A percentile compares a stretch with the other conserved stretches of the same genome.
Evolutionary conservation across 176 grass and related monocot genomes (phyloP).

Genomic region (Aegilops longissima): DNA sequence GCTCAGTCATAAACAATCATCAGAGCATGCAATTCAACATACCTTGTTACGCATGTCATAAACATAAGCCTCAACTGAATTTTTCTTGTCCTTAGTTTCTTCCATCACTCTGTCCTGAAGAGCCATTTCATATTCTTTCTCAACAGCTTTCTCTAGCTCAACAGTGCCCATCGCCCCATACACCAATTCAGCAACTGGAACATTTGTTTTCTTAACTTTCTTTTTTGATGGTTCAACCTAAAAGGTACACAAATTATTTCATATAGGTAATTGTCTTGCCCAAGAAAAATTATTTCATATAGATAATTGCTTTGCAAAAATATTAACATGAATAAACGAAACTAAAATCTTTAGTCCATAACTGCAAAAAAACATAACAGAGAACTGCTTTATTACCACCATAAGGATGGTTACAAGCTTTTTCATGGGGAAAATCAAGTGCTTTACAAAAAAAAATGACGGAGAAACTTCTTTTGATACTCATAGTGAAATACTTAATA

Average conservation of each 20-base stretch:
- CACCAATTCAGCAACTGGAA: conserved; percentile 68
- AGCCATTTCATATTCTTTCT: conserved; percentile 97
- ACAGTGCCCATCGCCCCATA: conserved; percentile 61
- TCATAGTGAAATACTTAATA: neutral
- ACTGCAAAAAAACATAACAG: neutral
- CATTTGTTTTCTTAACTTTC: conserved; percentile 87
- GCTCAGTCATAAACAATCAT: neutral
- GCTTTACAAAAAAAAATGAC: neutral
- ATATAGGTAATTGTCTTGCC: neutral
- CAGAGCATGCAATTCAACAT: neutral
- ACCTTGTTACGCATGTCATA: conserved; percentile 99
- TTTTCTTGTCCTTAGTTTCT: conserved; percentile 98
- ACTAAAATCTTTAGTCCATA: neutral
- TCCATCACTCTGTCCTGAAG: conserved; percentile 97
- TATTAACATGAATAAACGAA: neutral
- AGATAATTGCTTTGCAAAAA: neutral
- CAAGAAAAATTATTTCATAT: neutral
- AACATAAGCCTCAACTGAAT: conserved; percentile 95
- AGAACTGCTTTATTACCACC: neutral
- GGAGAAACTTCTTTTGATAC: neutral
- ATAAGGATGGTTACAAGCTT: neutral
- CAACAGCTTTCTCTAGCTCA: conserved; percentile 79
- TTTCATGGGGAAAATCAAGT: neutral
- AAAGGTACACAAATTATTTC: neutral
- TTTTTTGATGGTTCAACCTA: conserved; percentile 74